Percentiles rank a stretch among this genome's conserved stretches.
phyloP scores from a whole-genome alignment of 805 yeast species.

The Candida piceae region DNA sequence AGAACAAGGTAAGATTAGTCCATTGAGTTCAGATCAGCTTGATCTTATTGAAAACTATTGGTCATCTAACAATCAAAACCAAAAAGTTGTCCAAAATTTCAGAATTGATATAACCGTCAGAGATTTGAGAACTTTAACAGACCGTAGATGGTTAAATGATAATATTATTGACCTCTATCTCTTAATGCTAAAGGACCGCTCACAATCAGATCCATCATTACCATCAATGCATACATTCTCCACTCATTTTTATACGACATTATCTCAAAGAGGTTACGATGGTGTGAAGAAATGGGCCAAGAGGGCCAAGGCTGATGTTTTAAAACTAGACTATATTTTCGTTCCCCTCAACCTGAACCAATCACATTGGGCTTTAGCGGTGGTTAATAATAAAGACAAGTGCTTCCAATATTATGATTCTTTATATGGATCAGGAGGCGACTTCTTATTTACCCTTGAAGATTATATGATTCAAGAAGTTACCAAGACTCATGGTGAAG shows the following conservation, averaged over 20 bases:
- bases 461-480: conserved; percentile 69
- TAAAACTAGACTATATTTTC: conserved; percentile 58
- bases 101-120: conserved; percentile 56
- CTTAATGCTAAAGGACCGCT: conserved; percentile 43
- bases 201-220: conserved; percentile 16
- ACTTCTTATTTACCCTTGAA: conserved; percentile 43
- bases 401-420: conserved; percentile 77
- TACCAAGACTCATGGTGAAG: conserved; percentile 40
- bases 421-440: conserved; percentile 43
- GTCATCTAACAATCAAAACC: conserved; percentile 21
- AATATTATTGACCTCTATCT: conserved; percentile 82
- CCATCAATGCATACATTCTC: conserved; percentile 65
- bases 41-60: conserved; percentile 32
- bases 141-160: conserved; percentile 84
- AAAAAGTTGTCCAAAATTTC: conserved; percentile 30
- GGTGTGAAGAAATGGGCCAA: conserved; percentile 86
- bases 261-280: conserved; percentile 66
- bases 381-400: conserved; percentile 56
- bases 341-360: conserved; percentile 82
- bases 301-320: conserved; percentile 63
- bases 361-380: conserved; percentile 90
- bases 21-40: conserved; percentile 29
- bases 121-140: conserved; percentile 69
- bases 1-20: conserved; percentile 29
- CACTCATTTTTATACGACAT: conserved; percentile 79